Conservation (phyloP, 306 rosid genomes). For the Castanea mollissima region DNA sequence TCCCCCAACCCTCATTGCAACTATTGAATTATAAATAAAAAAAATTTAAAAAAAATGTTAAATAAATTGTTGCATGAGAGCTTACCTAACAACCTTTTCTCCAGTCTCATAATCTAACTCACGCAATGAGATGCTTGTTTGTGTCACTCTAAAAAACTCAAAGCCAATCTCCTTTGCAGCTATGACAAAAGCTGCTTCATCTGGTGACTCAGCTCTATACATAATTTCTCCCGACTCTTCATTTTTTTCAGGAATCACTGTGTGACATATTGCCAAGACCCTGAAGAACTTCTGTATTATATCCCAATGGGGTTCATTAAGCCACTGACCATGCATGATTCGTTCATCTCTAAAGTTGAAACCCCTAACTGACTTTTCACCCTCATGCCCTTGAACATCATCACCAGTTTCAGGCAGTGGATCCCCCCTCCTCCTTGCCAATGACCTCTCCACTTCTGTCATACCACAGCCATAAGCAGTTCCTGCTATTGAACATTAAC, state of each 20-base stretch:
- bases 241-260: constrained; percentile 66
- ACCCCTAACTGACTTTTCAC: constrained; percentile 48
- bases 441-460: constrained; percentile 79
- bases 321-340: constrained; percentile 68
- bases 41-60: too few species aligned
- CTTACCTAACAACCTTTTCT: constrained; percentile 76
- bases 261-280: constrained; percentile 80
- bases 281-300: constrained; percentile 62
- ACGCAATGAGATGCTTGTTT: constrained; percentile 58
- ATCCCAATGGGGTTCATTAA: constrained; percentile 61
- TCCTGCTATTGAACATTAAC: constrained; percentile 78
- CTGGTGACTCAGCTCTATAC: constrained; percentile 89
- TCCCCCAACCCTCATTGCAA: too few species aligned
- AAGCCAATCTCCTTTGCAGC: constrained; percentile 92
- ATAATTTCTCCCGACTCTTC: constrained; percentile 49
- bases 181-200: constrained; percentile 92
- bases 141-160: constrained; percentile 62
- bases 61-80: constrained; percentile 26
- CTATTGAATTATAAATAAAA: too few species aligned
- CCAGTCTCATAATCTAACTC: constrained; percentile 56
- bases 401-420: constrained; percentile 29
- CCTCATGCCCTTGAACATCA: constrained; percentile 19
- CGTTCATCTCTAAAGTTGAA: constrained; percentile 83
- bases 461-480: constrained; percentile 67
- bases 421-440: constrained; percentile 42